Evolutionary conservation across 106 monocot genomes (phyloP), one percentile per base, ranked within the genome.

Genomic region (Allium fistulosum): DNA sequence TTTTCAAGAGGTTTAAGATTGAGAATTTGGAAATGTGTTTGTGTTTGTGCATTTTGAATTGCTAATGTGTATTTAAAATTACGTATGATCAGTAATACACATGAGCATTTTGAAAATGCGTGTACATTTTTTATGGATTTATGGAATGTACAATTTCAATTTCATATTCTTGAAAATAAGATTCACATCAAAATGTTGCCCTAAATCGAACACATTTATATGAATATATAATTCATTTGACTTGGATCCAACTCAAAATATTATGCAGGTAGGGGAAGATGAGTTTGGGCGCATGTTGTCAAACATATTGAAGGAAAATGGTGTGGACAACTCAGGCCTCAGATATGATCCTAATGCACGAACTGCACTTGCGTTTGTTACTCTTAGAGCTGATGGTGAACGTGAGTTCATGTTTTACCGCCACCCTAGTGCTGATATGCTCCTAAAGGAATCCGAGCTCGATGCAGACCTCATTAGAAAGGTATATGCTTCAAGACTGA

Each of bases 391-490:
- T 14, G 60, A 75, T 22, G 75, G 75, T 26, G 75, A 80, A 37
- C 74, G 80, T 1, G 67, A 80, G 66, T 80, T 80, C 65, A 80
- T 80, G 75, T 80, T 80, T 67, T 76, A 70, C 61, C 71, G 75
- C 46, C 65, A 80, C 59, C 80, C 71, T 0, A 80, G 80, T 10
- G 80, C 75, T 9, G 80, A 79, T 57, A 79, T 79, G 74, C 69
- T 74, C 51, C 65, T 79, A 7, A 63, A 53, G 7, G 70, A 69
- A 26, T 11, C 68, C 11, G 79, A 74, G 28, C 70, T 80, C 27
- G 58, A 80, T 26, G 12, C 61, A 6, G 56, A 59, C 0, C 53
- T 80, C 67, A 75, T 80, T 26, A 62, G 61, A 57, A 68, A 75
- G 61, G 68, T 75, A 27, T 13, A 22, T 7, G 7, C 49, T 51